These are phyloP conservation scores for Ophiocordyceps robertsii DNA, from an alignment of 2,329 filamentous ascomycete species.

Conservation along the genomic window DNA sequence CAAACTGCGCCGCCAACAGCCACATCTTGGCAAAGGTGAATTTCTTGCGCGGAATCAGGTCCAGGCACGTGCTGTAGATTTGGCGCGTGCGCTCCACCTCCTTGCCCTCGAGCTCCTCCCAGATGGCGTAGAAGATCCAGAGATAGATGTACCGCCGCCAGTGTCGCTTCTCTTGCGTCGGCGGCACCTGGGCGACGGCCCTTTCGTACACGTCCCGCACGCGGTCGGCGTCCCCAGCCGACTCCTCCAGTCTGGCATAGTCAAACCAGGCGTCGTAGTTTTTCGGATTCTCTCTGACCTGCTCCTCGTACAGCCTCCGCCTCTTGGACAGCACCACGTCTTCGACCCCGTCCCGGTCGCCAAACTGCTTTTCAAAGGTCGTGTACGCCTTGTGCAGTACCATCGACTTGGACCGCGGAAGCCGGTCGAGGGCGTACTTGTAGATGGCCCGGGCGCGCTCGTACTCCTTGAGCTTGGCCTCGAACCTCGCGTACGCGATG, in stretches of 20 bases:
- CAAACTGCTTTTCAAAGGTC: conserved; percentile 96
- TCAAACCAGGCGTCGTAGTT: conserved; percentile 99
- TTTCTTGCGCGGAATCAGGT: conserved; percentile 83
- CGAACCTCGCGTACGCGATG: conserved; percentile 88
- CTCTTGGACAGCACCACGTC: conserved; percentile 93
- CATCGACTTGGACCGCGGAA: conserved; percentile 77
- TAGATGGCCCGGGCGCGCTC: conserved; percentile 90
- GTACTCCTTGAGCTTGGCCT: conserved; percentile 88
- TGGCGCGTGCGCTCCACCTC: conserved; percentile 70
- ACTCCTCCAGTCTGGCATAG: conserved; percentile 81
- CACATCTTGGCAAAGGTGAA: conserved; percentile 98
- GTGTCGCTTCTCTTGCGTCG: conserved; percentile 90
- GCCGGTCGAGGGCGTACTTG: conserved; percentile 86
- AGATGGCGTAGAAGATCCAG: conserved; percentile 94
- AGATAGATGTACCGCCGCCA: conserved; percentile 97
- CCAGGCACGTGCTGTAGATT: conserved; percentile 81
- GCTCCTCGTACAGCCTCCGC: conserved; percentile 84
- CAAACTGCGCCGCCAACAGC: conserved; percentile 87
- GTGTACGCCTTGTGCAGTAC: conserved; percentile 87
- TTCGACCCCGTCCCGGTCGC: conserved; percentile 83
- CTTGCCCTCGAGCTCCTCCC: conserved; percentile 78
- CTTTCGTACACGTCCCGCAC: conserved; percentile 90
- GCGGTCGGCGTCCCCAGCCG: conserved; percentile 65
- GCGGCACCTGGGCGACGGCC: conserved; percentile 88
- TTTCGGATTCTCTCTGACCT: conserved; percentile 84